Evolutionary conservation across 2,329 filamentous ascomycete genomes (phyloP).

Genomic region (Colletotrichum sp.): DNA sequence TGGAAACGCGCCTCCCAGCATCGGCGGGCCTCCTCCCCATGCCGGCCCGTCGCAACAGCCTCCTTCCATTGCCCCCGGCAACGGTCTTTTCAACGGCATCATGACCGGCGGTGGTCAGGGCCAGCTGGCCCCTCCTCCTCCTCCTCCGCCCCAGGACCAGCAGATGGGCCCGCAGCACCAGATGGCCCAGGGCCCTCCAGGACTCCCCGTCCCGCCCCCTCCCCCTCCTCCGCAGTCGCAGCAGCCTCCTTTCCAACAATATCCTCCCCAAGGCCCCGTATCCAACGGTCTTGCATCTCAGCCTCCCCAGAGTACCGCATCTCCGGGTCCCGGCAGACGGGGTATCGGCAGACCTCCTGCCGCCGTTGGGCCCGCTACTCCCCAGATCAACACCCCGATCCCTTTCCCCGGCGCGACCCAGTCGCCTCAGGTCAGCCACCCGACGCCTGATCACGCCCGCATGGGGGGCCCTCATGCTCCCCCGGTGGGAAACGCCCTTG

Average conservation of each 20-base stretch:
- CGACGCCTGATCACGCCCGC: conserved; percentile 71
- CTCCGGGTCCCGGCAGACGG: conserved; percentile 82
- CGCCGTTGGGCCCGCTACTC: conserved; percentile 76
- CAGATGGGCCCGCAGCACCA: conserved; percentile 55
- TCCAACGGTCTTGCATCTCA: conserved; percentile 80
- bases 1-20: conserved; percentile 61
- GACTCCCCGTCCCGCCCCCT: conserved; percentile 62
- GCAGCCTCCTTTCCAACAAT: conserved; percentile 77
- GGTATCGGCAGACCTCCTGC: conserved; percentile 70
- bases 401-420: conserved; percentile 83
- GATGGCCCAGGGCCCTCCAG: conserved; percentile 79
- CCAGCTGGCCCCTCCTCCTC: conserved; percentile 81
- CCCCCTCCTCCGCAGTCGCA: conserved; percentile 65
- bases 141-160: conserved; percentile 65
- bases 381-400: conserved; percentile 87
- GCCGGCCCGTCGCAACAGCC: conserved; percentile 82
- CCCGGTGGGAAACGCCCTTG: conserved; percentile 69
- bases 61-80: conserved; percentile 89
- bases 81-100: conserved; percentile 92
- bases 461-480: conserved; percentile 47
- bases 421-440: conserved; percentile 88
- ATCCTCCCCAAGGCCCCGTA: conserved; percentile 61
- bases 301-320: conserved; percentile 83
- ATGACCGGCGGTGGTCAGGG: conserved; percentile 90
- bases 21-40: conserved; percentile 76